phyloP scores from a whole-genome alignment of 345 rosid genomes.

The Erucastrum elatum region DNA sequence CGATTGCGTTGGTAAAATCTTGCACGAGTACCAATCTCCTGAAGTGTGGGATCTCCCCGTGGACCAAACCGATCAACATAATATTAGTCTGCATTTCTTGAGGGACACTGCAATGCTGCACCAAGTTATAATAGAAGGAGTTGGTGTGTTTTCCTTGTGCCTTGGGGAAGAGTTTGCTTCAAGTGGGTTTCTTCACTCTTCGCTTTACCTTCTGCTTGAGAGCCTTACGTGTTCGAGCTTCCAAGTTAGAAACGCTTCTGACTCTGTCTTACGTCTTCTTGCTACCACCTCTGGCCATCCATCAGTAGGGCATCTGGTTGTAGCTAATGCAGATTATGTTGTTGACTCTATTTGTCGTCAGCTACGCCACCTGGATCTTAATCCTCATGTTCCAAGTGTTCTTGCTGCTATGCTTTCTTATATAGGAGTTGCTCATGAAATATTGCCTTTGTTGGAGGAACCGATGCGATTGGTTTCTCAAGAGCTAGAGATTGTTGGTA shows the following conservation, averaged over 20 bases:
- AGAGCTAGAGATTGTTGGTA: constrained; percentile 89
- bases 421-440: constrained; percentile 75
- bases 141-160: constrained; percentile 74
- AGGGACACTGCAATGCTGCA: constrained; percentile 75
- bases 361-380: constrained; percentile 82
- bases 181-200: constrained; percentile 87
- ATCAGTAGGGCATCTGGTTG: constrained; percentile 80
- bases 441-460: constrained; percentile 84
- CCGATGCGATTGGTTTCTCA: constrained; percentile 85
- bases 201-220: constrained; percentile 87
- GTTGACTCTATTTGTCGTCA: constrained; percentile 89
- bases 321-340: constrained; percentile 89
- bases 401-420: constrained; percentile 96
- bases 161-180: constrained; percentile 72
- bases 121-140: constrained; percentile 74
- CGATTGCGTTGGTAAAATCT: constrained; percentile 77
- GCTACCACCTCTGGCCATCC: constrained; percentile 58
- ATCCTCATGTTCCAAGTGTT: constrained; percentile 87
- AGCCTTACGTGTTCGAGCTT: constrained; percentile 67
- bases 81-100: constrained; percentile 56
- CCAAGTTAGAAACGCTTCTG: constrained; percentile 77
- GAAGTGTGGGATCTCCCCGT: constrained; percentile 88
- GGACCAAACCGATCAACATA: constrained; percentile 51
- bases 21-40: constrained; percentile 81
- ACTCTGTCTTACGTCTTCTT: constrained; percentile 71